These are phyloP conservation scores for Aspergillus spinulosporus DNA, from an alignment of 2,329 filamentous ascomycete genomes.

Conservation along the genomic window DNA sequence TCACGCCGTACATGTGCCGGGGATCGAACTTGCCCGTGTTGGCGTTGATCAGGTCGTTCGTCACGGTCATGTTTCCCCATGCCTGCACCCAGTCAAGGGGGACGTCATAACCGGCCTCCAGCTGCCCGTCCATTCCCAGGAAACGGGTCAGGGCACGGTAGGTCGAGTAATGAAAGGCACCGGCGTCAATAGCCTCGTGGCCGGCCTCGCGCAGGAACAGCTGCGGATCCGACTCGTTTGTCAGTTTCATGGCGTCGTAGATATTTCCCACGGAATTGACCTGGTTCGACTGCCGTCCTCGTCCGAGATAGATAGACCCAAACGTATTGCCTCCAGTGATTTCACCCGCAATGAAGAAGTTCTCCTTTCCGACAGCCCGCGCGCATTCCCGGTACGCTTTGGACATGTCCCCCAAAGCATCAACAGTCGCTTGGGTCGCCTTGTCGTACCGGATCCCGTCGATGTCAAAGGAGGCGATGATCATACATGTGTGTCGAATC, in stretches of 20 bases:
- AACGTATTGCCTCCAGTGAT: slow-evolving; percentile 63
- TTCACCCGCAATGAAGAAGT: slow-evolving; percentile 66
- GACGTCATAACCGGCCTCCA: slow-evolving; percentile 55
- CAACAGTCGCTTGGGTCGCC: slow-evolving; percentile 63
- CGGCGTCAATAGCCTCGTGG: slow-evolving; percentile 57
- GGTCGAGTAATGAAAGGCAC: slow-evolving; percentile 65
- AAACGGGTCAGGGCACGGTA: slow-evolving; percentile 63
- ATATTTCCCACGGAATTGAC: slow-evolving; percentile 36
- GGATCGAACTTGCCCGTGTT: slow-evolving; percentile 64
- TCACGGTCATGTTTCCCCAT: slow-evolving; percentile 59
- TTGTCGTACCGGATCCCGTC: slow-evolving; percentile 69
- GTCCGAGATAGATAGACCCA: slow-evolving; percentile 62
- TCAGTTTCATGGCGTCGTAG: slow-evolving; percentile 34
- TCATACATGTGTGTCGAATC: slow-evolving; percentile 63
- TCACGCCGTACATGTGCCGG: slow-evolving; percentile 64
- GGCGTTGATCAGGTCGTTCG: slow-evolving; percentile 62
- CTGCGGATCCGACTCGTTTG: slow-evolving; percentile 28
- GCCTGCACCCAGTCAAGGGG: slow-evolving; percentile 56
- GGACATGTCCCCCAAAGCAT: slow-evolving; percentile 61
- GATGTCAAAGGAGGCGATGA: slow-evolving; percentile 63
- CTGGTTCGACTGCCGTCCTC: slow-evolving; percentile 59
- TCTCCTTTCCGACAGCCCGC: slow-evolving; percentile 56
- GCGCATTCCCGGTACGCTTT: slow-evolving; percentile 60
- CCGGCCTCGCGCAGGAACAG: slow-evolving; percentile 56
- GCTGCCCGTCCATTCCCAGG: slow-evolving; percentile 59